Conservation (phyloP, 1,284 basidiomycete species). For the Exobasidium rhododendri region DNA sequence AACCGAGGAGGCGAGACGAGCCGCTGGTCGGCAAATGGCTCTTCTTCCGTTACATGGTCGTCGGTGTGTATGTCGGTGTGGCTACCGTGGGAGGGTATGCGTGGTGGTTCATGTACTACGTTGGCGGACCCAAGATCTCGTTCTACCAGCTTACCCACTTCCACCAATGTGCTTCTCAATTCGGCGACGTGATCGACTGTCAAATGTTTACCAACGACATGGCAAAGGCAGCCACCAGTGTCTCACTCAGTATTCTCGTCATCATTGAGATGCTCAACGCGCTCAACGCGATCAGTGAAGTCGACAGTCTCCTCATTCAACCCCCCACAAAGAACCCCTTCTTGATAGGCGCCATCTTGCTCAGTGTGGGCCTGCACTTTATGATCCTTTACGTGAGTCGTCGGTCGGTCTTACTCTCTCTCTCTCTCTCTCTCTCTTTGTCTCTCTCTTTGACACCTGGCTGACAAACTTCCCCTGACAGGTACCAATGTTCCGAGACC, state of each 20-base stretch:
- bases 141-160: constrained; percentile 81
- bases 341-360: constrained; percentile 65
- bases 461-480: too few species aligned
- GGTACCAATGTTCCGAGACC: constrained; percentile 45
- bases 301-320: constrained; percentile 81
- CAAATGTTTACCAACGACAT: constrained; percentile 83
- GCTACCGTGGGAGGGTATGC: constrained; percentile 95
- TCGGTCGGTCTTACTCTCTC: constrained; percentile 55
- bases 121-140: constrained; percentile 83
- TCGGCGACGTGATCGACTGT: constrained; percentile 63
- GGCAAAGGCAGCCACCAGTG: constrained; percentile 78
- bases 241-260: constrained; percentile 89
- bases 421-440: not conserved
- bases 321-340: constrained; percentile 92
- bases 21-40: constrained; percentile 89
- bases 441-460: not conserved
- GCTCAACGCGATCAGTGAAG: constrained; percentile 97
- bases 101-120: constrained; percentile 96
- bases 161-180: constrained; percentile 63
- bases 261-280: constrained; percentile 99
- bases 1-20: constrained; percentile 81
- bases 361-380: constrained; percentile 88
- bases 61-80: constrained; percentile 88
- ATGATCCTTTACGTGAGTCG: constrained; percentile 92
- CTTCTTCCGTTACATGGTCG: constrained; percentile 89